These are phyloP conservation scores for Claviceps sp. DNA, from an alignment of 2,329 filamentous ascomycete genomes.

Conservation along the genomic window DNA sequence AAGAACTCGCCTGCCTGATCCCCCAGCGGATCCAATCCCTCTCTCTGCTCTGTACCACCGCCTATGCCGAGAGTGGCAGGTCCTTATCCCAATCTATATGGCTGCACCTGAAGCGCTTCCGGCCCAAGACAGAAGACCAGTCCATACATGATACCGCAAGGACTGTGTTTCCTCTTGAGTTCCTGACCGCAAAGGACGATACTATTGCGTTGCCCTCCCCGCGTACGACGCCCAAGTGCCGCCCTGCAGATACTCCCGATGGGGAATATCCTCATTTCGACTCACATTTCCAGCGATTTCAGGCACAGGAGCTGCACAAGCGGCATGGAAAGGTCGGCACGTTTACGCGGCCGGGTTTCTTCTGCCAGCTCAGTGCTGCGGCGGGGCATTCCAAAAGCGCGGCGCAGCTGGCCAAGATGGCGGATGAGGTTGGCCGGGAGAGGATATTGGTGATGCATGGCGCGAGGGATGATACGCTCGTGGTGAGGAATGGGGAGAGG, in stretches of 20 bases:
- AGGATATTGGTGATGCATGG: slow-evolving; percentile 71
- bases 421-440: slow-evolving; percentile 54
- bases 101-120: slow-evolving; percentile 40
- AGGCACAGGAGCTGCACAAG: slow-evolving; percentile 67
- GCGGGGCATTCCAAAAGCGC: slow-evolving; percentile 67
- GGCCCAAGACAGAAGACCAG: slow-evolving; percentile 58
- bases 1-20: slow-evolving; percentile 54
- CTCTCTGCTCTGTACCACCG: slow-evolving; percentile 48
- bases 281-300: slow-evolving; percentile 70
- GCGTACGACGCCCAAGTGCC: slow-evolving; percentile 26
- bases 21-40: slow-evolving; percentile 42
- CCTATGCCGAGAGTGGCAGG: slow-evolving; percentile 45
- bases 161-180: slow-evolving; percentile 52
- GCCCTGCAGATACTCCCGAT: slow-evolving; percentile 13
- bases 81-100: slow-evolving; percentile 52
- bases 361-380: slow-evolving; percentile 66
- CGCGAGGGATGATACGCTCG: slow-evolving; percentile 64
- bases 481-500: slow-evolving; percentile 52
- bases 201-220: slow-evolving; percentile 44
- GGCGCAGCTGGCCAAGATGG: slow-evolving; percentile 50
- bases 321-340: slow-evolving; percentile 37
- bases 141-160: slow-evolving; percentile 50
- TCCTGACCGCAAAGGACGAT: slow-evolving; percentile 37
- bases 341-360: slow-evolving; percentile 55
- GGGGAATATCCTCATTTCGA: slow-evolving; percentile 43